Conservation (phyloP, 257 asterid species). For the Solanum appendiculatum region DNA sequence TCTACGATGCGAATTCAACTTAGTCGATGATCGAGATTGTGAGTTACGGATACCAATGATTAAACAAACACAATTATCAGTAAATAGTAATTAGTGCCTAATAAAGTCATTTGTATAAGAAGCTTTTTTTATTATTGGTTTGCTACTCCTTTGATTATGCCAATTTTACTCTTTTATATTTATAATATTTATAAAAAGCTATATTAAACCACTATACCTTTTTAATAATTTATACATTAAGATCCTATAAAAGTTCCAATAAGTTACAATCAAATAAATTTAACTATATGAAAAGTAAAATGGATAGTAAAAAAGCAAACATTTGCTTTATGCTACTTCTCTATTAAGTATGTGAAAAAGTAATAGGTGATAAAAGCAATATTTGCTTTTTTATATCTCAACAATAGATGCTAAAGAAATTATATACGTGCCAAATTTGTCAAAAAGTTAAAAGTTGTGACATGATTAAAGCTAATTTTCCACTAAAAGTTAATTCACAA, state of each 20-base stretch:
- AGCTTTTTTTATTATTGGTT: neutral
- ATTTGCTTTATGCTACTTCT: neutral
- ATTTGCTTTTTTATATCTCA: neutral
- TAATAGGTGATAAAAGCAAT: neutral
- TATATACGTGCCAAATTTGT: neutral
- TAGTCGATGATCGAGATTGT: neutral
- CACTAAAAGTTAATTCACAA: neutral
- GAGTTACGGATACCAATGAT: neutral
- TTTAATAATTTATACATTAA: neutral
- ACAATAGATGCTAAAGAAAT: neutral
- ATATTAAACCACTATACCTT: neutral
- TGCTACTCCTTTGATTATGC: neutral
- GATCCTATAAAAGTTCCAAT: neutral
- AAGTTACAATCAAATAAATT: neutral
- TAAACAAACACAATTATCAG: neutral
- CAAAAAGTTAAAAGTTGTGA: neutral
- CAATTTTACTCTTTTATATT: neutral
- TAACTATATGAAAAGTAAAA: neutral
- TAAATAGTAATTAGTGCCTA: neutral
- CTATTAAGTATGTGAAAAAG: neutral
- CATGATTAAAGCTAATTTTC: neutral
- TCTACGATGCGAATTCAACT: accelerated
- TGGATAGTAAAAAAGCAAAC: neutral
- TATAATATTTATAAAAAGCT: neutral
- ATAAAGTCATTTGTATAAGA: neutral